These are phyloP conservation scores for Spathaspora girioi DNA, from an alignment of 805 yeast species.

Conservation along the genomic window DNA sequence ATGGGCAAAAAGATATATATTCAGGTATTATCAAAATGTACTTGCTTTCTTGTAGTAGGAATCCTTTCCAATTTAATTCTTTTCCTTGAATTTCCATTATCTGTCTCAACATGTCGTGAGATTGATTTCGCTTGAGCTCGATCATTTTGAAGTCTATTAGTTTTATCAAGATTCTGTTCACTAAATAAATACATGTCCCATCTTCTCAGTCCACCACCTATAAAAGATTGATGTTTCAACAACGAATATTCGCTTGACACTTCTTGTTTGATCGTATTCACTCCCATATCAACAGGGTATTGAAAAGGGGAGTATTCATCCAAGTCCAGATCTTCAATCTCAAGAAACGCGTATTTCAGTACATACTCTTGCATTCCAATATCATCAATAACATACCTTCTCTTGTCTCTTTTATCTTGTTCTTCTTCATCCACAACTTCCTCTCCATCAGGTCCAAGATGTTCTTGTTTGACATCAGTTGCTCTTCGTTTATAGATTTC, in stretches of 20 bases:
- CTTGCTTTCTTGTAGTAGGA: neutral
- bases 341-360: slow-evolving; percentile 46
- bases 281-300: slow-evolving; percentile 11
- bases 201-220: slow-evolving; percentile 1
- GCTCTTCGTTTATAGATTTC: slow-evolving; percentile 51
- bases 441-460: slow-evolving; percentile 5
- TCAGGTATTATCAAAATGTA: neutral
- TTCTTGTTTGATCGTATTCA: slow-evolving; percentile 5
- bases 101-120: neutral
- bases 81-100: neutral
- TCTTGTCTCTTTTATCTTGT: slow-evolving; percentile 6
- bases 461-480: slow-evolving; percentile 5
- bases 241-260: slow-evolving; percentile 8
- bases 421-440: slow-evolving; percentile 7
- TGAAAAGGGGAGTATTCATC: slow-evolving; percentile 34
- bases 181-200: slow-evolving; percentile 32
- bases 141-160: slow-evolving; percentile 10
- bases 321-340: slow-evolving; percentile 14
- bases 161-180: slow-evolving; percentile 24
- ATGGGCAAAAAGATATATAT: neutral
- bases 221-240: slow-evolving; percentile 2
- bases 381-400: slow-evolving; percentile 52
- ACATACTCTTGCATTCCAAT: slow-evolving; percentile 55
- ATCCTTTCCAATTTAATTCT: neutral
- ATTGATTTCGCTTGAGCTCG: neutral